Base-by-base conservation (phyloP, 1,284 basidiomycete species). In the Sporisorium reilianum region DNA sequence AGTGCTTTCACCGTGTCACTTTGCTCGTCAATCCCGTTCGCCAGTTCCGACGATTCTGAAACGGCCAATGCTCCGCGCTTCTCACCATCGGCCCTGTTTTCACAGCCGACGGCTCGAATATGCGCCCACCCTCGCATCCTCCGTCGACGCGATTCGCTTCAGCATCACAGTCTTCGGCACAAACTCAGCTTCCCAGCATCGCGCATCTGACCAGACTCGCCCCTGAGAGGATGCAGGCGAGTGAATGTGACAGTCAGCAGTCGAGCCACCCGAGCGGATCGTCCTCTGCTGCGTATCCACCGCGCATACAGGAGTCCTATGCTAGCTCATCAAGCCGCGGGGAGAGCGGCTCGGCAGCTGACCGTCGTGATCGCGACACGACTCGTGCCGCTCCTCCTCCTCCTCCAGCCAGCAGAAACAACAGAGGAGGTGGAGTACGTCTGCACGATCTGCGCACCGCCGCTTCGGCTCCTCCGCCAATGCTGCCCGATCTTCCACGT, bases 381-480 rank as follows among this genome's bases (percentile, higher is more conserved):
- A 22, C 26, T 8, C 56, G 46, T 6, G 8, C 28, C 28, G 28
- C 12, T 12, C 26, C 32, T 18, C 40, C 54, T 25, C 3, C 49
- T 5, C 16, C 54, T 23, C 9, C 23, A 23, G 45, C n/a, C 11
- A 16, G 7, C 12, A 11, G 23, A 18, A 32, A 48, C 50, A 53
- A 25, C 20, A 14, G 38, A n/a, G n/a, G 36, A 38, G 62, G 46
- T 18, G 44, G 14, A 26, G 42, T 16, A 8, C 57, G 16, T 6
- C 46, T 64, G 10, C 40, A 46, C 11, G 53, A 64, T 18, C 18
- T 57, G 26, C 61, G 50, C 5, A 50, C 62, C 8, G 53, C 49
- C 1, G 57, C 62, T n/a, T 45, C 40, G 45, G 67, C 67, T 22
- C 67, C 67, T 40, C 57, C 67, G 10, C 67, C 67, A 3, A 54